Percentiles rank a stretch among this genome's conserved stretches.
Evolutionary conservation across 768 basidiomycete species (phyloP).

Genomic region (Mycena rosella): DNA sequence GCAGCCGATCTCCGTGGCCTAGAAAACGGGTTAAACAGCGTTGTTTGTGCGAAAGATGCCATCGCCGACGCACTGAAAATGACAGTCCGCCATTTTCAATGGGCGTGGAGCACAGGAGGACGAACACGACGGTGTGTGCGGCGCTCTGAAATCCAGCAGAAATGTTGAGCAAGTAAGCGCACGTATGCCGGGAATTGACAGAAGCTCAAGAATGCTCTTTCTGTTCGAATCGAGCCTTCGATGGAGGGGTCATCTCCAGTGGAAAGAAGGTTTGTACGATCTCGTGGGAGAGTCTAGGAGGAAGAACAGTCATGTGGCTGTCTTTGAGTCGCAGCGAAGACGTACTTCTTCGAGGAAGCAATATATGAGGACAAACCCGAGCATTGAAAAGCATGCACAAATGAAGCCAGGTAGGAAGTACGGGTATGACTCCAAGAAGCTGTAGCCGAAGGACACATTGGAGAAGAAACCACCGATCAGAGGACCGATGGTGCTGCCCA

Average conservation of each 20-base stretch:
- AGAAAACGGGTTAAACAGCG: background rate
- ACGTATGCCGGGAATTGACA: conserved; percentile 64
- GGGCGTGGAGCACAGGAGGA: conserved; percentile 73
- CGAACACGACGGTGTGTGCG: conserved; percentile 72
- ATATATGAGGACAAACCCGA: conserved; percentile 58
- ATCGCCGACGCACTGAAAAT: conserved; percentile 41
- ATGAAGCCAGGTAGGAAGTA: conserved; percentile 75
- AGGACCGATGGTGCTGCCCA: conserved; percentile 46
- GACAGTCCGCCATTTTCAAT: conserved; percentile 62
- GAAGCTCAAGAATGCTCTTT: conserved; percentile 51
- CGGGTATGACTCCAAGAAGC: conserved; percentile 63
- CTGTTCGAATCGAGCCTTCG: background rate
- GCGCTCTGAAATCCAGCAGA: conserved; percentile 67
- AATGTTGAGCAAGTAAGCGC: conserved; percentile 63
- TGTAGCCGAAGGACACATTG: conserved; percentile 61
- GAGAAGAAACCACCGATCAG: conserved; percentile 73
- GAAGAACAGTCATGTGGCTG: conserved; percentile 20
- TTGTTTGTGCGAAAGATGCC: conserved; percentile 40
- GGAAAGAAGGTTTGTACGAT: conserved; percentile 36
- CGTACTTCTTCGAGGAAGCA: conserved; percentile 69
- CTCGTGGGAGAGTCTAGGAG: conserved; percentile 51
- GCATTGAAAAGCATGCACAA: conserved; percentile 56
- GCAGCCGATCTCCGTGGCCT: conserved; percentile 49
- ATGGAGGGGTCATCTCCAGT: background rate
- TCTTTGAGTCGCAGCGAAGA: background rate